Conservation (phyloP, 805 yeast species). For the Jamesozyma gamospora region DNA sequence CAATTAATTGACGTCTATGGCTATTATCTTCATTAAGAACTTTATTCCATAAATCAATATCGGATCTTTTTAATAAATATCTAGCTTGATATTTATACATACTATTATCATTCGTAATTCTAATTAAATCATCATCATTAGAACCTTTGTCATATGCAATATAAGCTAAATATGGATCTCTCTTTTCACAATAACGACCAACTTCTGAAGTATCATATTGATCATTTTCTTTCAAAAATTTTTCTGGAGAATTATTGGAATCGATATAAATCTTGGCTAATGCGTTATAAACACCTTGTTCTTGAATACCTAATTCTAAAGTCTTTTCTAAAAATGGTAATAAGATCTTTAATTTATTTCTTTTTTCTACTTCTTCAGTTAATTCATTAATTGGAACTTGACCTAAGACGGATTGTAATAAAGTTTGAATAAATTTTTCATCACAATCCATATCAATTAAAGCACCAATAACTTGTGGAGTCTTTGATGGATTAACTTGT, state of each 20-base stretch:
- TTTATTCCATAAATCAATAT: slow-evolving; percentile 66
- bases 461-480: slow-evolving; percentile 96
- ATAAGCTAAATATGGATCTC: slow-evolving; percentile 96
- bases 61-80: slow-evolving; percentile 83
- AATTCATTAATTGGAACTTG: slow-evolving; percentile 87
- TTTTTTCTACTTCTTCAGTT: slow-evolving; percentile 90
- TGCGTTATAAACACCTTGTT: slow-evolving; percentile 86
- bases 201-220: slow-evolving; percentile 88
- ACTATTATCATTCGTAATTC: slow-evolving; percentile 90
- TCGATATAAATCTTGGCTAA: slow-evolving; percentile 97
- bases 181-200: slow-evolving; percentile 97
- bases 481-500: slow-evolving; percentile 90
- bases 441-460: slow-evolving; percentile 96
- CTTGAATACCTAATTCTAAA: slow-evolving; percentile 72
- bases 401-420: slow-evolving; percentile 79
- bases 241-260: slow-evolving; percentile 94
- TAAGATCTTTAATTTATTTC: slow-evolving; percentile 84
- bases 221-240: slow-evolving; percentile 84
- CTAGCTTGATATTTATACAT: slow-evolving; percentile 99
- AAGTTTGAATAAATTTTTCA: slow-evolving; percentile 70
- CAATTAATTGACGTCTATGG: slow-evolving; percentile 85
- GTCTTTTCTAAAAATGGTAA: slow-evolving; percentile 90
- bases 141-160: slow-evolving; percentile 94
- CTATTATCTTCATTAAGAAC: slow-evolving; percentile 68
- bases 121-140: slow-evolving; percentile 80